Evolutionary conservation across 129 eudicot species (phyloP), one percentile per base, ranked within the genome.

Genomic region (Flaveria linearis): DNA sequence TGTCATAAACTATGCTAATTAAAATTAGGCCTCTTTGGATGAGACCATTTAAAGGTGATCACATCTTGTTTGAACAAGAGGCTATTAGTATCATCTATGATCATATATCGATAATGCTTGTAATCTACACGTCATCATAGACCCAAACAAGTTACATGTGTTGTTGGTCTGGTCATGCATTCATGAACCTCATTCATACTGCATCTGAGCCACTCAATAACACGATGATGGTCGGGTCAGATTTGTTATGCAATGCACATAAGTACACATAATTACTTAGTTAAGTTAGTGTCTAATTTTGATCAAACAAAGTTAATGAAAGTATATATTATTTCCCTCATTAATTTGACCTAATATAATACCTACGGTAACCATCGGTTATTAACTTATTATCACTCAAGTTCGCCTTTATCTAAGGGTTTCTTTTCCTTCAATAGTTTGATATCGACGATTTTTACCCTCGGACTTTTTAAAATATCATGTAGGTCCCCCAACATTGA

Each of bases 271-370:
- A 28, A 28, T 72, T 72, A 56, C 51, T 42, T 72, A 71, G 71
- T 58, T 56, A 7, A 22, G 52, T 43, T 50, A 14, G 45, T 13
- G 2, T 50, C 42, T 63, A 10, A 62, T 49, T 78, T 62, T 63
- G 78, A 62, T 79, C 78, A 79, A 63, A 79, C 73, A 79, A 62
- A 79, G 67, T 71, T 66, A 79, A 63, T 79, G 78, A 52, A 77
- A 33, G 72, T 63, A 33, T n/a, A n/a, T n/a, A n/a, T 49, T 53
- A 49, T 70, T 46, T 18, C 49, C 30, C 77, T 17, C 69, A 22
- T 18, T 60, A 60, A 60, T 33, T 45, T 71, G 72, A 61, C 72
- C 66, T 43, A 71, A 69, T 55, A 56, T 69, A 66, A 51, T 39
- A 68, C 47, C 39, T 28, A 61, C 39, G 60, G 39, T 15, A 61